Conservation (phyloP, 495 filamentous ascomycete species). For the Glarea lozoyensis region DNA sequence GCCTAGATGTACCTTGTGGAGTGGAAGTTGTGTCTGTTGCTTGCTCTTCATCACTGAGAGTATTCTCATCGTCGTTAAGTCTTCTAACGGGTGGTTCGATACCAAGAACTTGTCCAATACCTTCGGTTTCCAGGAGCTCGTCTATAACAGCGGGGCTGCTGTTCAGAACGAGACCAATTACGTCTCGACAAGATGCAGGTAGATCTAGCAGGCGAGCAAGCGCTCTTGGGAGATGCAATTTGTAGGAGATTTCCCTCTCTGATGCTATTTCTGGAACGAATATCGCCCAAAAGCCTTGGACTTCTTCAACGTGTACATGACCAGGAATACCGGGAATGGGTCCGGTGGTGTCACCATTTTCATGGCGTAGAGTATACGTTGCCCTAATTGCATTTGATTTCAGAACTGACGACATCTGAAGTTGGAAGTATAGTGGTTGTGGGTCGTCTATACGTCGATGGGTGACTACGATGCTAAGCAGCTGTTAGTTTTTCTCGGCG, state of each 20-base stretch:
- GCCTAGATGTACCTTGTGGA: too few species aligned
- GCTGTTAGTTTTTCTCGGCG: conserved; percentile 5
- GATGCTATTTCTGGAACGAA: conserved; percentile 29
- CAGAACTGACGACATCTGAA: conserved; percentile 18
- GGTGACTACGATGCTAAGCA: conserved; percentile 16
- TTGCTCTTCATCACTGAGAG: too few species aligned
- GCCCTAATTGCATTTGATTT: conserved; percentile 27
- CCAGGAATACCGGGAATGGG: conserved; percentile 14
- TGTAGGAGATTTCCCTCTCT: conserved; percentile 27
- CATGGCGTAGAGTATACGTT: conserved; percentile 15
- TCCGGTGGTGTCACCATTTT: conserved; percentile 18
- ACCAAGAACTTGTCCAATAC: conserved; percentile 7
- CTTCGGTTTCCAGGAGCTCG: conserved; percentile 11
- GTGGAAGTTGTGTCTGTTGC: too few species aligned
- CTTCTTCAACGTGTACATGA: conserved; percentile 26
- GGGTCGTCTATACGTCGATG: conserved; percentile 26
- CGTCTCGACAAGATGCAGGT: conserved; percentile 21
- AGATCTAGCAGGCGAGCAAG: conserved; percentile 28
- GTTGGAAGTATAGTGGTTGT: conserved; percentile 21
- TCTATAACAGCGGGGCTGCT: conserved; percentile 12
- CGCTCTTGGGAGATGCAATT: conserved; percentile 21
- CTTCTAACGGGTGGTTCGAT: conserved; percentile 4
- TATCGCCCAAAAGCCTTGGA: conserved; percentile 19
- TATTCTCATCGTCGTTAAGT: too few species aligned
- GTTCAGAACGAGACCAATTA: conserved; percentile 9